These are phyloP conservation scores for Linum usitatissimum DNA, from an alignment of 345 rosid species.

Conservation along the genomic window DNA sequence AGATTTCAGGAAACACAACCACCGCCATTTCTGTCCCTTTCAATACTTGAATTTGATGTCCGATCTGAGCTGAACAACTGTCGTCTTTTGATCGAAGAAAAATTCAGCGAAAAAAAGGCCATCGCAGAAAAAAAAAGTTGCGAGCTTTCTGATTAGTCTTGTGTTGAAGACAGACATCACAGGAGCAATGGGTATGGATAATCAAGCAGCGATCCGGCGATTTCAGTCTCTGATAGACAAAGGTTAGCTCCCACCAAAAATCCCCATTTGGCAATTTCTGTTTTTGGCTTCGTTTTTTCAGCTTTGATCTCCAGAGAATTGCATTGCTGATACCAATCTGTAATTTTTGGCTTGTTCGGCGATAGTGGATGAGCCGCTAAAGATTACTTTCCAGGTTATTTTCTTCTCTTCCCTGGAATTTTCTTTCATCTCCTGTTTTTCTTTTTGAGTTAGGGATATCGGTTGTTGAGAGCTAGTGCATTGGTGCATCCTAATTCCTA, in stretches of 20 bases:
- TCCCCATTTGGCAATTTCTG: not conserved
- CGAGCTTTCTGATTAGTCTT: not conserved
- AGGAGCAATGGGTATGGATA: constrained; percentile 35
- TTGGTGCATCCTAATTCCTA: not conserved
- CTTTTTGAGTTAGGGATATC: not conserved
- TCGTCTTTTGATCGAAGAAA: too few relatives aligned
- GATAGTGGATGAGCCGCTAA: constrained; percentile 61
- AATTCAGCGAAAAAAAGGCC: too few relatives aligned
- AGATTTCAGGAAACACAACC: too few relatives aligned
- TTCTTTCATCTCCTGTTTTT: constrained; percentile 17
- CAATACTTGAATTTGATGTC: too few relatives aligned
- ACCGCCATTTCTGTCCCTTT: too few relatives aligned
- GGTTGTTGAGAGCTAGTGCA: not conserved
- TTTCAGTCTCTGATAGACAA: constrained; percentile 58
- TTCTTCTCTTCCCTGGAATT: constrained; percentile 2
- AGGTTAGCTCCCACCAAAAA: constrained; percentile 34
- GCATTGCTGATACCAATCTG: not conserved
- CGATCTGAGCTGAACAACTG: too few relatives aligned
- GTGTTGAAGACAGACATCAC: not conserved
- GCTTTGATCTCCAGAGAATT: not conserved
- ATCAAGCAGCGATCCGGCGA: constrained; percentile 64
- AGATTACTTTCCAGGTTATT: constrained; percentile 55
- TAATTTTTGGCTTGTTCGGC: not conserved
- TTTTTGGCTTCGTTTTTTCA: too few relatives aligned
- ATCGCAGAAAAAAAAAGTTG: not conserved